Evolutionary conservation across 1,284 basidiomycete species (phyloP).

Genomic region (Schizophyllum amplum): DNA sequence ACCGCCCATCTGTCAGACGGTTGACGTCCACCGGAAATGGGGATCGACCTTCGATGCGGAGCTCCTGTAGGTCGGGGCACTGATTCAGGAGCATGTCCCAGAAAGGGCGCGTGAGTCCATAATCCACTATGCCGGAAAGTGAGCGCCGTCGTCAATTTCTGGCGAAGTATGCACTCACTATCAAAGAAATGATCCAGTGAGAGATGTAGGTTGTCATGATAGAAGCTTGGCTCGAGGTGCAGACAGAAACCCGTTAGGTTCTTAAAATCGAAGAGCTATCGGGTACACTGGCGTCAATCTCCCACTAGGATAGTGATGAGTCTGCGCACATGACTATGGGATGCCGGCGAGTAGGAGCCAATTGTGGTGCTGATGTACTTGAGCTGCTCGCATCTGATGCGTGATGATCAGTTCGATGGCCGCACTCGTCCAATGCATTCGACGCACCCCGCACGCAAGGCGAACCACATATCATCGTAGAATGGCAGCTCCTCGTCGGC

Average conservation of each 20-base stretch:
- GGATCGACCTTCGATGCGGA: slow-evolving; percentile 49
- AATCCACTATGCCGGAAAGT: slow-evolving; percentile 18
- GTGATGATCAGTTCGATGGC: slow-evolving; percentile 4
- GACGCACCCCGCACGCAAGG: slow-evolving; percentile 51
- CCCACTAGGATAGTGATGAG: neutral
- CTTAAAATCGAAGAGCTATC: slow-evolving; percentile 57
- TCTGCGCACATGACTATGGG: slow-evolving; percentile 48
- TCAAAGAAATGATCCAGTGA: slow-evolving; percentile 36
- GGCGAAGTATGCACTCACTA: slow-evolving; percentile 1
- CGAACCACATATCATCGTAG: slow-evolving; percentile 68
- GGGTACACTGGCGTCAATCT: neutral
- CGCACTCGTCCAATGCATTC: slow-evolving; percentile 1
- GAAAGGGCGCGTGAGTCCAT: slow-evolving; percentile 35
- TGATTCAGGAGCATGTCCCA: slow-evolving; percentile 61
- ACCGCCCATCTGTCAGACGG: slow-evolving; percentile 39
- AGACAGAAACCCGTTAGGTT: slow-evolving; percentile 53
- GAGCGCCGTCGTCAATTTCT: slow-evolving; percentile 1
- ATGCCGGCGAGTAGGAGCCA: slow-evolving; percentile 48
- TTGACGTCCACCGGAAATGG: slow-evolving; percentile 35
- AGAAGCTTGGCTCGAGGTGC: slow-evolving; percentile 50
- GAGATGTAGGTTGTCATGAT: slow-evolving; percentile 44
- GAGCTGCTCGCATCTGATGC: slow-evolving; percentile 50
- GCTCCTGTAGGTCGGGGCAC: slow-evolving; percentile 54
- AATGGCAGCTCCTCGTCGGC: slow-evolving; percentile 57
- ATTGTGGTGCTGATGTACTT: slow-evolving; percentile 51